These are phyloP conservation scores for Hibiscus mutabilis DNA, from an alignment of 345 rosid genomes.

Conservation along the genomic window DNA sequence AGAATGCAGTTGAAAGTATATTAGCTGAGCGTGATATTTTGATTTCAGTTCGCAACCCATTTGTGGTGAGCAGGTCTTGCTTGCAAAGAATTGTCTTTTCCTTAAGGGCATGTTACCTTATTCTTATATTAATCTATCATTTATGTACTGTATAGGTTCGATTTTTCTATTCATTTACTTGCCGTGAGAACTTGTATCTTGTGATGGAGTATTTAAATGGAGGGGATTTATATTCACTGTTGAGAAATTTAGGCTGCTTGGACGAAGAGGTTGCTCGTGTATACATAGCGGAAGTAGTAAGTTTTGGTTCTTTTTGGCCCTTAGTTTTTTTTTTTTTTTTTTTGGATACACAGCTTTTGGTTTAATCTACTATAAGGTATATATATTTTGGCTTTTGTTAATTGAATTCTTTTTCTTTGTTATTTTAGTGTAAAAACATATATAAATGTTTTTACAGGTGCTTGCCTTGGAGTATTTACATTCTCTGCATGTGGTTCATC, in stretches of 20 bases:
- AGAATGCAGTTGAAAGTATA: constrained; percentile 99
- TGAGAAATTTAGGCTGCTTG: constrained; percentile 97
- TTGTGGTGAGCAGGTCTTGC: constrained; percentile 90
- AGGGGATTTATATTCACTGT: constrained; percentile 89
- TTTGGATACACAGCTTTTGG: constrained; percentile 6
- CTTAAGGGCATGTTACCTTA: constrained; percentile 13
- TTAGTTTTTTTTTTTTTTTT: background rate
- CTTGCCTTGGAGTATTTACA: constrained; percentile 97
- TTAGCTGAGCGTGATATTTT: constrained; percentile 97
- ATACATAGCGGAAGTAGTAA: constrained; percentile 98
- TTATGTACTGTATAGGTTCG: constrained; percentile 63
- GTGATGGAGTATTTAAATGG: constrained; percentile 99
- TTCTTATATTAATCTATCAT: constrained; percentile 17
- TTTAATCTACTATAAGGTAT: background rate
- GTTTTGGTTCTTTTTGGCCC: constrained; percentile 12
- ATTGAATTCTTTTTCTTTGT: background rate
- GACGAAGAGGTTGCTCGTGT: constrained; percentile 98
- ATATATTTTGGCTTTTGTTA: background rate
- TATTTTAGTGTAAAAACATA: background rate
- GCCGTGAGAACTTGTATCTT: constrained; percentile 96
- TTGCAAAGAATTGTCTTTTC: constrained; percentile 21
- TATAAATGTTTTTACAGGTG: constrained; percentile 40
- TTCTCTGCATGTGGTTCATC: constrained; percentile 89
- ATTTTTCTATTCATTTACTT: constrained; percentile 97
- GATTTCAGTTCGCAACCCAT: constrained; percentile 97